Percentiles rank a stretch among this genome's conserved stretches.
Conservation (phyloP, 1,284 basidiomycete species). For the Trichosporon sp. region DNA sequence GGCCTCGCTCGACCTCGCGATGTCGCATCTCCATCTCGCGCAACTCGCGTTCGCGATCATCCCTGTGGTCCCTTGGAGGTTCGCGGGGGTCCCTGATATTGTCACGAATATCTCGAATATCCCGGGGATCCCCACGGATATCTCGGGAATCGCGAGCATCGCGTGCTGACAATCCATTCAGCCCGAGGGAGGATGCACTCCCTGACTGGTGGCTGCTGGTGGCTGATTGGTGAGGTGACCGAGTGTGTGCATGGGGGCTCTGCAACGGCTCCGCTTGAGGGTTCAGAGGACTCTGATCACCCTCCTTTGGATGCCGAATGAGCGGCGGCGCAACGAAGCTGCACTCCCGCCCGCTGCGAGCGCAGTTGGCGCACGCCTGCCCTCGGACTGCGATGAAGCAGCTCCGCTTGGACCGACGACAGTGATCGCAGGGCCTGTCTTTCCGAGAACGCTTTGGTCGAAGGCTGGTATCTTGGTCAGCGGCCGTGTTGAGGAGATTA, state of each 20-base stretch:
- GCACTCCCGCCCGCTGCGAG: conserved; percentile 11
- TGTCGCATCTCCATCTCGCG: not conserved
- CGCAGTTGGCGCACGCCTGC: conserved; percentile 18
- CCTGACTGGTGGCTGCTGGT: not conserved
- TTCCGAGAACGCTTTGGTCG: conserved; percentile 17
- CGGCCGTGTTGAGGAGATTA: not conserved
- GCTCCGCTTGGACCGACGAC: conserved; percentile 18
- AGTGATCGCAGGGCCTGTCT: conserved; percentile 25
- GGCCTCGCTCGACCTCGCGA: not conserved
- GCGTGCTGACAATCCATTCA: not conserved
- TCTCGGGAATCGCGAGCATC: not conserved
- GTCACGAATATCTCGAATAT: not conserved
- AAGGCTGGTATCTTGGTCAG: conserved; percentile 9
- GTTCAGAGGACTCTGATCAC: not conserved
- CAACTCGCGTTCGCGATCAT: not conserved
- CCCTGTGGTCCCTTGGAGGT: not conserved
- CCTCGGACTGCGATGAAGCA: conserved; percentile 20
- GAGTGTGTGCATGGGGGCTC: not conserved
- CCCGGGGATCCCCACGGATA: not conserved
- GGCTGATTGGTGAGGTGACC: not conserved
- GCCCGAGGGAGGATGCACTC: not conserved
- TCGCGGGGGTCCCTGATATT: not conserved
- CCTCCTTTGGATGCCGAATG: conserved; percentile 18
- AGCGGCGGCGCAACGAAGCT: conserved; percentile 18
- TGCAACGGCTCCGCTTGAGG: not conserved